Evolutionary conservation across 176 grass and related monocot genomes (phyloP).

Genomic region (Saccharum spontaneum): DNA sequence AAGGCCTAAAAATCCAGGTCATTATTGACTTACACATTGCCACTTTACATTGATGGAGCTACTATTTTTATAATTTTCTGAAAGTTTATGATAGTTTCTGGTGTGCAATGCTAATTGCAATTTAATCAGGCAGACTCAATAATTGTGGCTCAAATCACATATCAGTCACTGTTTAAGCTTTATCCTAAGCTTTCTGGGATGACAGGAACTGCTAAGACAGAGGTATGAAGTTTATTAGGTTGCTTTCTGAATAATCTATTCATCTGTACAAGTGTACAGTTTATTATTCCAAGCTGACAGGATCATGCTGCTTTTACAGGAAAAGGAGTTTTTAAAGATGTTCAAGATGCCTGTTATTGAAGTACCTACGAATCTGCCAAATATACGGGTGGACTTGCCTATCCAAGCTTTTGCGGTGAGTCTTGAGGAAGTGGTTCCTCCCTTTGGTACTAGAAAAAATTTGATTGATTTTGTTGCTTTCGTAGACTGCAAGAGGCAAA

Average conservation of each 20-base stretch:
- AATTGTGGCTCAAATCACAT: constrained; percentile 97
- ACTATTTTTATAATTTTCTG: neutral
- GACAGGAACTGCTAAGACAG: constrained; percentile 98
- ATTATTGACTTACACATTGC: constrained; percentile 23
- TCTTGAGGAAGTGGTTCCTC: constrained; percentile 10
- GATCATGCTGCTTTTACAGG: constrained; percentile 53
- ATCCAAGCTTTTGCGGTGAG: constrained; percentile 97
- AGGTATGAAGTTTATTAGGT: constrained; percentile 56
- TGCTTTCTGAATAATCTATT: constrained; percentile 21
- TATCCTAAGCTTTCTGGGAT: constrained; percentile 99
- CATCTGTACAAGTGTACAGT: neutral
- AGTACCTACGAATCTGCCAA: constrained; percentile 90
- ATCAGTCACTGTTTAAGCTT: constrained; percentile 95
- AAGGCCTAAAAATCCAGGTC: constrained; percentile 90
- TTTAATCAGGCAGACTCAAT: constrained; percentile 86
- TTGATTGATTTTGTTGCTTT: constrained; percentile 32
- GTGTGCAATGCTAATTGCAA: constrained; percentile 33
- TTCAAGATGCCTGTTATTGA: constrained; percentile 98
- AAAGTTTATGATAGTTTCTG: constrained; percentile 22
- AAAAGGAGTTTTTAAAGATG: constrained; percentile 98
- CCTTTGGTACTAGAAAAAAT: neutral
- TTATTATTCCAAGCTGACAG: constrained; percentile 12
- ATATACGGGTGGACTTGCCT: constrained; percentile 86
- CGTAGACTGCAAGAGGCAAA: constrained; percentile 89
- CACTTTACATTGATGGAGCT: constrained; percentile 5